Conservation (phyloP, 495 filamentous ascomycete species). For the Geoglossum glabrum region DNA sequence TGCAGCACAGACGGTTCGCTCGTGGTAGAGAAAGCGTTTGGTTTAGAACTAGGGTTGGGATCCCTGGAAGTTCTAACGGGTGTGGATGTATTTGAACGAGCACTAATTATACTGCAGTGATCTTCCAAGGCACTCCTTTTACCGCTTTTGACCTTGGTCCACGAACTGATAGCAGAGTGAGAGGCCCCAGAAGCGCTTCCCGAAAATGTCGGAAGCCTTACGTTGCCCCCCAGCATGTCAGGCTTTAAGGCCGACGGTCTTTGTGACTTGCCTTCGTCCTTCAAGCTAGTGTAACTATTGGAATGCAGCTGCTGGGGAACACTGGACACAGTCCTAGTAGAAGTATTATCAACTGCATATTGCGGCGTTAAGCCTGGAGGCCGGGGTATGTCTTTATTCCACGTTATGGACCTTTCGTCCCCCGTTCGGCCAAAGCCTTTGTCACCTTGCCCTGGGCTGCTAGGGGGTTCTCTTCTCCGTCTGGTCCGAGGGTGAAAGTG, state of each 20-base stretch:
- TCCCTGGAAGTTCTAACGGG: background rate
- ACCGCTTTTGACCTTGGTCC: slow-evolving; percentile 50
- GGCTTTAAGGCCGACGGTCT: background rate
- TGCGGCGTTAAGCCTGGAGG: background rate
- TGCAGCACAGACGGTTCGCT: background rate
- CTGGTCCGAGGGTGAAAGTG: background rate
- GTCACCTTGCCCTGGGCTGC: background rate
- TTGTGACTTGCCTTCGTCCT: background rate
- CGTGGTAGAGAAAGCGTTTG: no score
- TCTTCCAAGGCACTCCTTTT: slow-evolving; percentile 9
- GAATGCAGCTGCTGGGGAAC: background rate
- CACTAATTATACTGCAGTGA: background rate
- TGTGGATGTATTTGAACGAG: background rate
- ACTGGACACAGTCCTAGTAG: background rate
- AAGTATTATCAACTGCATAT: background rate
- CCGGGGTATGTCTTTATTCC: background rate
- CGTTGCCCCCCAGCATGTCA: slow-evolving; percentile 7
- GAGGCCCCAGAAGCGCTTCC: slow-evolving; percentile 9
- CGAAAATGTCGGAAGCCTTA: slow-evolving; percentile 22
- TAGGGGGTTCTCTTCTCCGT: background rate
- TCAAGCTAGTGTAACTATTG: background rate
- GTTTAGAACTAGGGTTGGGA: no score
- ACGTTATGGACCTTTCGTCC: background rate
- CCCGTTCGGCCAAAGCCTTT: background rate
- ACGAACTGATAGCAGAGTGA: slow-evolving; percentile 32